A percentile compares a stretch with the other conserved stretches of the same genome.
Evolutionary conservation across 192 early-diverging fungal species (phyloP).

Genomic region (Coemansia nantahalensis): DNA sequence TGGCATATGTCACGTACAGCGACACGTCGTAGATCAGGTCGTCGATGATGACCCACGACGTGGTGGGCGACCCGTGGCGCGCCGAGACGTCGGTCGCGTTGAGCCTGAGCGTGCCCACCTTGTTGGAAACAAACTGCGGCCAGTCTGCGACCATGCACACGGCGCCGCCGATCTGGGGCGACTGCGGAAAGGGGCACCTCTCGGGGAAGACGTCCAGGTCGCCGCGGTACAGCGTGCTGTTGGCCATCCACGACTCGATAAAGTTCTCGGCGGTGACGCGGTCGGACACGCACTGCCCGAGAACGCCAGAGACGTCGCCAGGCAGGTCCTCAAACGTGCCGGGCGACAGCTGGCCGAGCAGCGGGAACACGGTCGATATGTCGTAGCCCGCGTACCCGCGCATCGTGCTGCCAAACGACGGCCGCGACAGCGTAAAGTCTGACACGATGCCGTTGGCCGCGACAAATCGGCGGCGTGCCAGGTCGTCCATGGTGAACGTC

Average conservation of each 20-base stretch:
- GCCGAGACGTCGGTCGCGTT: conserved; percentile 16
- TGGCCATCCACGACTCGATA: conserved; percentile 27
- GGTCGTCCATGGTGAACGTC: conserved; percentile 38
- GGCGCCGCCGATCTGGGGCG: conserved; percentile 42
- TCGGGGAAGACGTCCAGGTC: conserved; percentile 14
- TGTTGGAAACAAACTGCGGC: conserved; percentile 27
- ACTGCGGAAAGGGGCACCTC: conserved; percentile 46
- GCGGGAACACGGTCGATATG: conserved; percentile 35
- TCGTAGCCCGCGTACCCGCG: conserved; percentile 48
- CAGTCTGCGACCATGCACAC: conserved; percentile 20
- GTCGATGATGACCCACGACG: conserved; percentile 42
- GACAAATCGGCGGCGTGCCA: conserved; percentile 30
- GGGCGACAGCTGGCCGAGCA: conserved; percentile 34
- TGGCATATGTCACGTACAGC: conserved; percentile 32
- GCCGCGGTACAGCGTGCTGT: conserved; percentile 24
- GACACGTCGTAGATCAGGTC: conserved; percentile 39
- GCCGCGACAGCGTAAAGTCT: conserved; percentile 40
- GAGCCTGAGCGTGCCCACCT: conserved; percentile 42
- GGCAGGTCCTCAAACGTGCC: conserved; percentile 5
- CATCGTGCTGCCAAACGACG: conserved; percentile 33
- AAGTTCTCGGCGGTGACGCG: conserved; percentile 15
- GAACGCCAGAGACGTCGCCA: conserved; percentile 3
- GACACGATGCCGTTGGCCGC: conserved; percentile 49
- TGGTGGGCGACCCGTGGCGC: conserved; percentile 20
- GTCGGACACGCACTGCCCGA: conserved; percentile 26